Evolutionary conservation across 768 basidiomycete genomes (phyloP).

Genomic region (Jaapia argillacea): DNA sequence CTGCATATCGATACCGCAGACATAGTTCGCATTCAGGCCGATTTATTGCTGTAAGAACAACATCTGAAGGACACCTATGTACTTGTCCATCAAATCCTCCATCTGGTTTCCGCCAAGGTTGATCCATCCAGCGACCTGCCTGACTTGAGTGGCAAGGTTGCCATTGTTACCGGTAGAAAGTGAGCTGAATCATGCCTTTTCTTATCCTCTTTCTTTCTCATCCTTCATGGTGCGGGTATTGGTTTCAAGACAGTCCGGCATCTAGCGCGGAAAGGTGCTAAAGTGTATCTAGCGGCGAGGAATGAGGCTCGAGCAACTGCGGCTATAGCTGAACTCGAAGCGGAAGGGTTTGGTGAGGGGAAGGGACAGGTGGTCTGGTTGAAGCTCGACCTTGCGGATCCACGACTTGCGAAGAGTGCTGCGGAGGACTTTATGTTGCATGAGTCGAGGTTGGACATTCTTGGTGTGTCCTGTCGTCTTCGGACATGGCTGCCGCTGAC

Average conservation of each 20-base stretch:
- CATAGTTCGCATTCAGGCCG: too few relatives aligned
- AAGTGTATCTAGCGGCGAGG: slow-evolving; percentile 49
- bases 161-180: slow-evolving; percentile 51
- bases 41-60: too few relatives aligned
- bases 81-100: too few relatives aligned
- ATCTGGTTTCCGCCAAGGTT: neutral
- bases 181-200: slow-evolving; percentile 16
- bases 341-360: slow-evolving; percentile 31
- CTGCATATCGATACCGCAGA: too few relatives aligned
- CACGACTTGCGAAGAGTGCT: slow-evolving; percentile 33
- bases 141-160: slow-evolving; percentile 39
- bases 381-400: slow-evolving; percentile 40
- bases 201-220: neutral
- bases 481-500: neutral
- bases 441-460: slow-evolving; percentile 44
- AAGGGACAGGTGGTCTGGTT: slow-evolving; percentile 39
- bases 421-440: slow-evolving; percentile 38
- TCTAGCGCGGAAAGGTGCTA: slow-evolving; percentile 43
- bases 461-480: slow-evolving; percentile 11
- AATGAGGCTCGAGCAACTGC: slow-evolving; percentile 32
- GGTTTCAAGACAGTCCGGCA: slow-evolving; percentile 42
- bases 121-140: slow-evolving; percentile 30
- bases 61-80: too few relatives aligned
- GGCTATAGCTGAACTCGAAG: slow-evolving; percentile 36
- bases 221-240: slow-evolving; percentile 29